Evolutionary conservation across 1,284 basidiomycete species (phyloP), one percentile per base, ranked within the genome.

Genomic region (Ceratobasidium theobromae): DNA sequence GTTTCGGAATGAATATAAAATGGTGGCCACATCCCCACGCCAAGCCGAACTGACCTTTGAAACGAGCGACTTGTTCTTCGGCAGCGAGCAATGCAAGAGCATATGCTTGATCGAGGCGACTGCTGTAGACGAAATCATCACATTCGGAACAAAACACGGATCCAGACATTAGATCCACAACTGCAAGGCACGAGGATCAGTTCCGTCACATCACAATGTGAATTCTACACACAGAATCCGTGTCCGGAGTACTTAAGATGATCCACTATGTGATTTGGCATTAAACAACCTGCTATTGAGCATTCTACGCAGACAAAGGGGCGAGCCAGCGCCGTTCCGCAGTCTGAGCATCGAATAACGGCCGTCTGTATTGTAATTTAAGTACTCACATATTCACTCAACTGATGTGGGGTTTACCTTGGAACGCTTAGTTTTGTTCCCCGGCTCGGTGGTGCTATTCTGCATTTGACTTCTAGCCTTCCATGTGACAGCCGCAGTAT

Each of bases 261-360:
- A 2, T 74, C 76, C 4, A 77, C 73, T 46, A 83, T 78, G 73
- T 88, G 90, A 18, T 78, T 79, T 53, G 77, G 78, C 18, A 74
- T 70, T 89, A 87, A 89, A 72, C 92, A 95, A 5, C 88, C 91
- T 27, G 84, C 80, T 72, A 82, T 89, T 3, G 83, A 73, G 73
- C 92, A 95, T n/a, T 88, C 83, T 9, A 94, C 77, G 72, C 92
- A 95, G 6, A 85, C 85, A 74, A 89, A 88, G 0, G 91, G 90
- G n/a, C 89, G 79, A 2, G 84, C 77, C 21, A 92, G 78, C 0
- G 84, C 73, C 0, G 80, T 67, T 3, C 78, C 74, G 73, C 92
- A 95, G 6, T 76, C 8, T 91, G 89, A 25, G 78, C 71, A 8
- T 74, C 70, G 11, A 75, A 72, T 77, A 78, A 46, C 35, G 23